These are phyloP conservation scores for Backusella macrospora DNA, from an alignment of 192 early-diverging fungal genomes.

Conservation along the genomic window DNA sequence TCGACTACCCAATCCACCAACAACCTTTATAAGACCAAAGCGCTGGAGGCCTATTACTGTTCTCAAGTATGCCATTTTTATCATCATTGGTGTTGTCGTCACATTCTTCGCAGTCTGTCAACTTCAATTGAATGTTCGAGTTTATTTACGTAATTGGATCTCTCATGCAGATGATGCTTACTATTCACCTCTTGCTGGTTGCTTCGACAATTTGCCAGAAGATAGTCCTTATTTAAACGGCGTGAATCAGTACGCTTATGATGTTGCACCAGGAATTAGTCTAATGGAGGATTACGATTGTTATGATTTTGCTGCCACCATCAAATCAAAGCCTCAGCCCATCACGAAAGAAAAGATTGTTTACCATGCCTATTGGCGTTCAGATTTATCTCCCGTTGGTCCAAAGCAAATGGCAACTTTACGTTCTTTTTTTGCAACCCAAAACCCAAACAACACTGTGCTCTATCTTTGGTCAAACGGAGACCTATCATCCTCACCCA, in stretches of 20 bases:
- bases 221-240: conserved; percentile 32
- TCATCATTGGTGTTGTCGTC: conserved; percentile 19
- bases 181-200: conserved; percentile 36
- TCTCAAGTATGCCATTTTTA: conserved; percentile 22
- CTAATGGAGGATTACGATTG: conserved; percentile 47
- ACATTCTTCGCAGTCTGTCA: conserved; percentile 38
- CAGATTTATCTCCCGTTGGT: conserved; percentile 42
- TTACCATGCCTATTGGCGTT: conserved; percentile 49
- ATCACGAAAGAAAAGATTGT: conserved; percentile 21
- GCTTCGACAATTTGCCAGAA: conserved; percentile 37
- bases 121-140: conserved; percentile 41
- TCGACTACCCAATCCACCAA: conserved; percentile 4
- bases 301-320: conserved; percentile 45
- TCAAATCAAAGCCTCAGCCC: conserved; percentile 30
- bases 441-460: conserved; percentile 36
- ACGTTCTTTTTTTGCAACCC: conserved; percentile 48
- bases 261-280: conserved; percentile 37
- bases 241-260: conserved; percentile 24
- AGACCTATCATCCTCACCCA: conserved; percentile 25
- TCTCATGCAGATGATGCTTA: conserved; percentile 40
- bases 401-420: conserved; percentile 45
- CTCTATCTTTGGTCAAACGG: conserved; percentile 50
- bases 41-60: conserved; percentile 22
- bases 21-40: conserved; percentile 25
- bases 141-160: conserved; percentile 46